Evolutionary conservation across 768 basidiomycete genomes (phyloP), one percentile per base, ranked within the genome.

Genomic region (Mrakia blollopis): DNA sequence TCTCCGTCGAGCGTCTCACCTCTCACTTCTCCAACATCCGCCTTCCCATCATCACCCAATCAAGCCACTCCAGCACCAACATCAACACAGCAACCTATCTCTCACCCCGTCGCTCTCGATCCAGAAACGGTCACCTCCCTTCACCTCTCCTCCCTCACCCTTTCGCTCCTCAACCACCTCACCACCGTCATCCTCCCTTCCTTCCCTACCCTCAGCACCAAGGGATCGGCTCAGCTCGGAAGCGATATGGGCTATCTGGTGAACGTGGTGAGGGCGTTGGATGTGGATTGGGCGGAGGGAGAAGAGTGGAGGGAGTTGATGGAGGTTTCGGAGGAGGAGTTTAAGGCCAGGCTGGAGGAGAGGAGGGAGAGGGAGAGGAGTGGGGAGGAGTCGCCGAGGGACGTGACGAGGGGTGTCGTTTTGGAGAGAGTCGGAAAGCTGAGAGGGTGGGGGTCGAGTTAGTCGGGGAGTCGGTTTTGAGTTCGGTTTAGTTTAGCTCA

Each of bases 111-210:
- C 0, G 77, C 80, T 21, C 84, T 92, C 71, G 88, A 90, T 71
- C 89, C 92, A 6, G 94, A 95, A 82, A 87, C 88, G 2, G 91
- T 98, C 25, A 89, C 93, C 6, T 90, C 92, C 1, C 91, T 92
- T 1, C 98, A 96, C 95, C 88, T 98, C 16, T 88, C 91, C 47
- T 94, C 93, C 13, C 87, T 98, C n/a, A 91, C 93, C 0, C 89
- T 91, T 65, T 87, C 90, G 18, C 88, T 94, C 63, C 86, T 96
- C 52, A 86, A 88, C 2, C 88, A 94, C 81, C 85, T 99, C 65
- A 92, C 91, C 5, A 81, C 83, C 37, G 85, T 85, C 28, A 86
- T 93, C 44, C 87, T 99, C 1, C 93, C 95, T 21, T 85, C 86
- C 41, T 91, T 98, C 74, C 84, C 86, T 3, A 74, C 85, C 39